Evolutionary conservation across 2,329 filamentous ascomycete genomes (phyloP).

Genomic region (Leptographium flavum): DNA sequence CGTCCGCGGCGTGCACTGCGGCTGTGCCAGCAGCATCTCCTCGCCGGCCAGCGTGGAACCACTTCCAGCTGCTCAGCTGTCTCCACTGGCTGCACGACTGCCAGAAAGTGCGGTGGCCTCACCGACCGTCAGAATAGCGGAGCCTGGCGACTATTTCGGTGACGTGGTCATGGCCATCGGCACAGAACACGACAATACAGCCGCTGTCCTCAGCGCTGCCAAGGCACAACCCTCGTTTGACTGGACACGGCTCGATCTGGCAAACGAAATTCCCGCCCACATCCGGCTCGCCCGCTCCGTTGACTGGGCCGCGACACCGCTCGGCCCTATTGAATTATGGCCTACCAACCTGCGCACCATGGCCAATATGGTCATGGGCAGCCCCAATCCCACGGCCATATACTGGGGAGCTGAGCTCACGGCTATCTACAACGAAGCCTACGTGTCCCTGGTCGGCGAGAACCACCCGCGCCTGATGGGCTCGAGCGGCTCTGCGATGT

Average conservation of each 20-base stretch:
- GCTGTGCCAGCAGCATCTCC: conserved; percentile 18
- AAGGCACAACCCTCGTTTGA: conserved; percentile 48
- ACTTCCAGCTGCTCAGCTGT: neutral
- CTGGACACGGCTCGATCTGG: conserved; percentile 60
- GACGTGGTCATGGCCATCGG: neutral
- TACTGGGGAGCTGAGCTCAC: conserved; percentile 66
- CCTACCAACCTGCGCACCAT: conserved; percentile 56
- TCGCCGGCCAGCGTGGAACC: neutral
- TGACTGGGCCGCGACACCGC: conserved; percentile 58
- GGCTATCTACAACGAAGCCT: conserved; percentile 60
- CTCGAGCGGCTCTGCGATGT: conserved; percentile 50
- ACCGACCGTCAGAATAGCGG: conserved; percentile 1
- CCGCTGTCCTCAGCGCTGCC: conserved; percentile 13
- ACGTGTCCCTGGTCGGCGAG: conserved; percentile 54
- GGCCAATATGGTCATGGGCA: conserved; percentile 72
- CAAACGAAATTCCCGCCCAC: conserved; percentile 50
- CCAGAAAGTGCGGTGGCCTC: neutral
- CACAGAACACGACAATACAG: too few species aligned
- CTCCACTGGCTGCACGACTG: neutral
- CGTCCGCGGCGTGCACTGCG: conserved; percentile 37
- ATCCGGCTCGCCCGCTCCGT: conserved; percentile 57
- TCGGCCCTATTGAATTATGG: conserved; percentile 68
- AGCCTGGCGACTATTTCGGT: neutral
- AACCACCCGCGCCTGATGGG: conserved; percentile 72
- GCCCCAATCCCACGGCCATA: conserved; percentile 59